These are phyloP conservation scores for Saturnispora gosingensis DNA, from an alignment of 805 yeast genomes.

Conservation along the genomic window DNA sequence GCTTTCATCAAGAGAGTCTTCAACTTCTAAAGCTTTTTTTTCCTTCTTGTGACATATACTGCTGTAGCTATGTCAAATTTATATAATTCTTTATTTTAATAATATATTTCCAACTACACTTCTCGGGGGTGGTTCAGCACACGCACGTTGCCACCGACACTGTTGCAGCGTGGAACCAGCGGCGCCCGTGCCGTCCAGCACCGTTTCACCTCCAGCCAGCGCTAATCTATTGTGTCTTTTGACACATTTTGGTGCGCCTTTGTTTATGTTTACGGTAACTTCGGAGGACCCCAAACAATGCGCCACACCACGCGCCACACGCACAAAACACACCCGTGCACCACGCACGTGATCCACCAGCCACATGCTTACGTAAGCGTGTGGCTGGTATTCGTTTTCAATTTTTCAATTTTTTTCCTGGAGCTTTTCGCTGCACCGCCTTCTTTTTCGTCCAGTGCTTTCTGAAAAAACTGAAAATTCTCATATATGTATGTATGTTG, in stretches of 20 bases:
- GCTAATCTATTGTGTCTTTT: not conserved
- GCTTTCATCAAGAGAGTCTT: slow-evolving; percentile 24
- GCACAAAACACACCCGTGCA: no score
- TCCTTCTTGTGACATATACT: not conserved
- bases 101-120: not conserved
- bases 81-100: not conserved
- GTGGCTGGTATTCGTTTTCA: not conserved
- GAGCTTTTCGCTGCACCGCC: not conserved
- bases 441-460: not conserved
- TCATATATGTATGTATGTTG: no score
- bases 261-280: not conserved
- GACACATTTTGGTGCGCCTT: not conserved
- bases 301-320: not conserved
- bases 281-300: not conserved
- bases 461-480: not conserved
- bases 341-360: not conserved
- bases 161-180: no score
- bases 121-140: not conserved
- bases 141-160: not conserved
- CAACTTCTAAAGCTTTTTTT: slow-evolving; percentile 5
- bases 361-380: not conserved
- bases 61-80: not conserved
- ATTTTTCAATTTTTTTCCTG: no score
- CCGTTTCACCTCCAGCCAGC: not conserved
- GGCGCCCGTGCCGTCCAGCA: no score